These are phyloP conservation scores for Ceratocystis eucalypticola DNA, from an alignment of 2,329 filamentous ascomycete species.

Conservation along the genomic window DNA sequence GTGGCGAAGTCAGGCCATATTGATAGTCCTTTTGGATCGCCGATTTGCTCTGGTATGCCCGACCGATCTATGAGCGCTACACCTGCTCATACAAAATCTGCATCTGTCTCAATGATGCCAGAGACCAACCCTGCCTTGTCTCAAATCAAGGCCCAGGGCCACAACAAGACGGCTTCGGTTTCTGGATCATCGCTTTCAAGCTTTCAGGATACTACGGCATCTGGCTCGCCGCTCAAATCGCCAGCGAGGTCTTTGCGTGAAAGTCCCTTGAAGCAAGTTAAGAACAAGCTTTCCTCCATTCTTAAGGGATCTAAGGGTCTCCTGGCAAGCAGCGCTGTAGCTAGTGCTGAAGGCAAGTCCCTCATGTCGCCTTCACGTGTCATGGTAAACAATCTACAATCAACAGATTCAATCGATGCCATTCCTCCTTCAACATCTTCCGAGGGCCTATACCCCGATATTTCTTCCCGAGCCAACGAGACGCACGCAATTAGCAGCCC, in stretches of 20 bases:
- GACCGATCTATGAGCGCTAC: conserved; percentile 21
- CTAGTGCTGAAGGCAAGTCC: conserved; percentile 49
- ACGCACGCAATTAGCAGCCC: conserved; percentile 27
- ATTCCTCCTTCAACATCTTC: conserved; percentile 23
- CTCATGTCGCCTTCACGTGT: conserved; percentile 43
- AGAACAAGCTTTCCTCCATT: conserved; percentile 83
- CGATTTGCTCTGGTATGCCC: conserved; percentile 19
- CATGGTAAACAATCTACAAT: conserved; percentile 32
- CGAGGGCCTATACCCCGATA: conserved; percentile 34
- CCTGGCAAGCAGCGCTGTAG: conserved; percentile 60
- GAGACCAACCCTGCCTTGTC: conserved; percentile 21
- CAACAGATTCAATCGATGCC: conserved; percentile 35
- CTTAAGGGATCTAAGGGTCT: conserved; percentile 77
- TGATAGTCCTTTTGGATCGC: conserved; percentile 26
- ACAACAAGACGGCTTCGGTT: conserved; percentile 32
- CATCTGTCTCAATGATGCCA: conserved; percentile 45
- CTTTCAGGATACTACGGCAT: conserved; percentile 29
- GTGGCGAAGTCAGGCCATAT: conserved; percentile 31
- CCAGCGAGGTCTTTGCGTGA: conserved; percentile 47
- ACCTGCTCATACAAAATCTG: conserved; percentile 46
- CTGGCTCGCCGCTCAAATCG: conserved; percentile 39
- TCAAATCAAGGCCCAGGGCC: conserved; percentile 22
- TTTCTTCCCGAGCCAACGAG: conserved; percentile 22
- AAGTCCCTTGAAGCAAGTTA: conserved; percentile 79
- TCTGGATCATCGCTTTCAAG: conserved; percentile 42